A percentile compares a stretch with the other conserved stretches of the same genome.
Evolutionary conservation across 176 grass and related monocot species (phyloP).

Genomic region (Coix lacrymajobi): DNA sequence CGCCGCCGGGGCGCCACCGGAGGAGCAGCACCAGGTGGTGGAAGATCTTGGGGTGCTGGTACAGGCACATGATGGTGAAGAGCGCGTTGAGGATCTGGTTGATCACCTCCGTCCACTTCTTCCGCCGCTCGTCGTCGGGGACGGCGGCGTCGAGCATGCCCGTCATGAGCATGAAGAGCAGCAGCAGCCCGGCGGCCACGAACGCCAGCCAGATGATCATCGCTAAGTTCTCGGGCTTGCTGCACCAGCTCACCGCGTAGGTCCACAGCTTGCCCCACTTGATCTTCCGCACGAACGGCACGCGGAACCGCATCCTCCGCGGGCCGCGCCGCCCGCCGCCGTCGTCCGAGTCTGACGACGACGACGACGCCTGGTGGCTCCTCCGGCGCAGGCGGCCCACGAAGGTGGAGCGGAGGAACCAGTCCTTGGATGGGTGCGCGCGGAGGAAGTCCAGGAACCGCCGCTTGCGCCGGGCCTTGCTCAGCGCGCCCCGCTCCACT

Average conservation of each 20-base stretch:
- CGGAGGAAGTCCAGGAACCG: constrained; percentile 82
- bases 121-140: constrained; percentile 52
- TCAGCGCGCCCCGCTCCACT: constrained; percentile 39
- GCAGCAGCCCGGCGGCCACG: constrained; percentile 49
- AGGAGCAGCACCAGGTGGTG: constrained; percentile 76
- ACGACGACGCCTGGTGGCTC: background rate
- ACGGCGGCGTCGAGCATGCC: constrained; percentile 68
- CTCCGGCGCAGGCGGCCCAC: constrained; percentile 48
- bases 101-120: constrained; percentile 71
- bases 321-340: background rate
- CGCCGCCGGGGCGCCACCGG: constrained; percentile 55
- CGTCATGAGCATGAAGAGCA: constrained; percentile 55
- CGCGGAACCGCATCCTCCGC: constrained; percentile 42
- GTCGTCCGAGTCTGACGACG: background rate
- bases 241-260: constrained; percentile 75
- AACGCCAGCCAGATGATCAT: constrained; percentile 69
- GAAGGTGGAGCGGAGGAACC: constrained; percentile 60
- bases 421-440: constrained; percentile 74
- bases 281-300: constrained; percentile 71
- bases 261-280: constrained; percentile 48
- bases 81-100: constrained; percentile 97
- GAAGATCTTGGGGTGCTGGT: constrained; percentile 79
- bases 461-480: constrained; percentile 23
- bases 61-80: constrained; percentile 98
- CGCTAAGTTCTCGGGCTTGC: constrained; percentile 63